Conservation (phyloP, 2,329 filamentous ascomycete species). For the Trichoderma atroviride region DNA sequence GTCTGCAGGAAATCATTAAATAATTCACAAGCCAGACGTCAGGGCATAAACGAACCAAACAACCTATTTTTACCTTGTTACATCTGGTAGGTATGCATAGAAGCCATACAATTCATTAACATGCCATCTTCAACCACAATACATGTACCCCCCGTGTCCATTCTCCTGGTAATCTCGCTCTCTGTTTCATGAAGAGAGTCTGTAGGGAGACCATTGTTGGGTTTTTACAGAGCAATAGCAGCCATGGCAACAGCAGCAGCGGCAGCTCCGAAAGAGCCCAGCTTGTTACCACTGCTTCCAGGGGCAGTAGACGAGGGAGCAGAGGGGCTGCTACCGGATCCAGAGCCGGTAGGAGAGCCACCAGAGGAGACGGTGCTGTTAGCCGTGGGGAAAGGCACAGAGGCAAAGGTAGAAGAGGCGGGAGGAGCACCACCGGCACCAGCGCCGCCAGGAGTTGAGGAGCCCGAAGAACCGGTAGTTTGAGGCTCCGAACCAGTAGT, state of each 20-base stretch:
- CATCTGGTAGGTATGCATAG: neutral
- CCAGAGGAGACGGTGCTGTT: slow-evolving; percentile 11
- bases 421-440: slow-evolving; percentile 18
- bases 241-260: slow-evolving; percentile 38
- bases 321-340: slow-evolving; percentile 30
- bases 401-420: slow-evolving; percentile 33
- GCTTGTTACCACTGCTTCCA: slow-evolving; percentile 29
- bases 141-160: neutral
- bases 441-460: neutral
- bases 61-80: neutral
- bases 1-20: neutral
- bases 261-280: slow-evolving; percentile 40
- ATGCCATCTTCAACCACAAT: neutral
- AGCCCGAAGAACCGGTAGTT: neutral
- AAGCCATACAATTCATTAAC: neutral
- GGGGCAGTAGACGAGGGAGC: slow-evolving; percentile 21
- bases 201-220: neutral
- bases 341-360: slow-evolving; percentile 26
- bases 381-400: slow-evolving; percentile 30
- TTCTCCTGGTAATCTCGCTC: neutral
- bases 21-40: neutral
- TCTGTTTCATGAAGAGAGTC: neutral
- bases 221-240: slow-evolving; percentile 36
- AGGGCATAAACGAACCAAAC: neutral
- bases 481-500: neutral